Evolutionary conservation across 345 rosid species (phyloP).

Genomic region (Streptanthus diversifolius): DNA sequence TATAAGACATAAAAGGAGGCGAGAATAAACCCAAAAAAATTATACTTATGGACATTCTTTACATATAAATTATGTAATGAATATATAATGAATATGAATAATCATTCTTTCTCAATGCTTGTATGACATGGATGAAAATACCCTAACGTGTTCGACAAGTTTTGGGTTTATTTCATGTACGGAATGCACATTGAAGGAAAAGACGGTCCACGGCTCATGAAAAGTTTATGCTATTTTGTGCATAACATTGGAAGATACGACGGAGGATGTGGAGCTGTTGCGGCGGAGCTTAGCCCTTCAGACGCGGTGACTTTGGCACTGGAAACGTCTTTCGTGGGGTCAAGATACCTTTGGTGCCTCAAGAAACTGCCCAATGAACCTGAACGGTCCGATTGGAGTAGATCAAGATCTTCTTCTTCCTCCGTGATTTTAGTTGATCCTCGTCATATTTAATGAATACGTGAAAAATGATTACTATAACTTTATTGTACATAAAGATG

Average conservation of each 20-base stretch:
- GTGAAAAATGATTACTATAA: not conserved
- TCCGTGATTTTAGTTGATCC: slow-evolving; percentile 66
- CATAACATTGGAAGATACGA: slow-evolving; percentile 65
- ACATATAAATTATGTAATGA: no score
- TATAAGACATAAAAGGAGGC: not conserved
- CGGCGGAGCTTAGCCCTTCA: slow-evolving; percentile 52
- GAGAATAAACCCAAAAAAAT: not conserved
- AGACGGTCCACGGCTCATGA: slow-evolving; percentile 48
- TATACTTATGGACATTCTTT: slow-evolving; percentile 8
- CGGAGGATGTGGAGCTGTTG: slow-evolving; percentile 59
- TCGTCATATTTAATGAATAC: slow-evolving; percentile 46
- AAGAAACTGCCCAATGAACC: slow-evolving; percentile 40
- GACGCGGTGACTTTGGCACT: slow-evolving; percentile 53
- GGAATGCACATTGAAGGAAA: slow-evolving; percentile 70
- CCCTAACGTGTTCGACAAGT: slow-evolving; percentile 64
- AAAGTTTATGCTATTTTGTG: slow-evolving; percentile 49
- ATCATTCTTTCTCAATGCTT: slow-evolving; percentile 47
- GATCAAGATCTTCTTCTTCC: slow-evolving; percentile 33
- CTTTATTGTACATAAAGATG: slow-evolving; percentile 7
- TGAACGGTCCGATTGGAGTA: slow-evolving; percentile 43
- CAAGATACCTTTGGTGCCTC: slow-evolving; percentile 74
- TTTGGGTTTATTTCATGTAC: slow-evolving; percentile 59
- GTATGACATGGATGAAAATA: slow-evolving; percentile 63
- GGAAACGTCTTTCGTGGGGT: slow-evolving; percentile 63
- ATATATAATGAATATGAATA: not conserved